Percentiles rank a stretch among this genome's conserved stretches.
Evolutionary conservation across 176 grass and related monocot species (phyloP).

Genomic region (Bonia amplexicaulis): DNA sequence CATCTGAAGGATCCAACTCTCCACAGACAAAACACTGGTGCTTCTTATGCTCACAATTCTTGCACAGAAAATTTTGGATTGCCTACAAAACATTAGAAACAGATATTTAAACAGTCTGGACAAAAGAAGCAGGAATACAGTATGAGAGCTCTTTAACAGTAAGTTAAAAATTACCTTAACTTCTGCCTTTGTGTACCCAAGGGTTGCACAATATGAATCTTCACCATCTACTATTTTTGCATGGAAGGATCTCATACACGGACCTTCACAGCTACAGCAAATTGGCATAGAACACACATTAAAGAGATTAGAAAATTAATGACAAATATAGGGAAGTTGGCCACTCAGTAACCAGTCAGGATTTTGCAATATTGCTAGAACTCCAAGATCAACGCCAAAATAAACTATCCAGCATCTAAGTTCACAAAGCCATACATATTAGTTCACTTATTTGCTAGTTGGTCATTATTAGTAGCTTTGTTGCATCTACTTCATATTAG

Average conservation of each 20-base stretch:
- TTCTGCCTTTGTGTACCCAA: constrained; percentile 50
- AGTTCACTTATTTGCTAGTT: neutral
- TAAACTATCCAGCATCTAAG: neutral
- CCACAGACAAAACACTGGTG: constrained; percentile 77
- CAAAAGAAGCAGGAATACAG: constrained; percentile 7
- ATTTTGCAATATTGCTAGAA: neutral
- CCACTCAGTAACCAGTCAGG: neutral
- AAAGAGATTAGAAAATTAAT: neutral
- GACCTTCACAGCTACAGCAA: constrained; percentile 69
- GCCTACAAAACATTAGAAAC: constrained; percentile 32
- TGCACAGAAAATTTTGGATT: constrained; percentile 67
- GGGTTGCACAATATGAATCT: constrained; percentile 57
- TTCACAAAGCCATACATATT: neutral
- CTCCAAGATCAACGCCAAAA: neutral
- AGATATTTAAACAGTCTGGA: neutral
- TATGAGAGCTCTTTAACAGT: constrained; percentile 10
- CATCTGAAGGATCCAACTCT: constrained; percentile 56
- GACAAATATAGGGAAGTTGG: neutral
- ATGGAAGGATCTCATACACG: constrained; percentile 80
- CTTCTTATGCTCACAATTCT: constrained; percentile 65
- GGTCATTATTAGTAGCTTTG: neutral
- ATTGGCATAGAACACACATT: neutral
- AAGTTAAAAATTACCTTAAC: constrained; percentile 45
- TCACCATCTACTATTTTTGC: constrained; percentile 53
- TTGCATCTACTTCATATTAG: neutral